These are phyloP conservation scores for Piloderma croceum DNA, from an alignment of 768 basidiomycete genomes.

Conservation along the genomic window DNA sequence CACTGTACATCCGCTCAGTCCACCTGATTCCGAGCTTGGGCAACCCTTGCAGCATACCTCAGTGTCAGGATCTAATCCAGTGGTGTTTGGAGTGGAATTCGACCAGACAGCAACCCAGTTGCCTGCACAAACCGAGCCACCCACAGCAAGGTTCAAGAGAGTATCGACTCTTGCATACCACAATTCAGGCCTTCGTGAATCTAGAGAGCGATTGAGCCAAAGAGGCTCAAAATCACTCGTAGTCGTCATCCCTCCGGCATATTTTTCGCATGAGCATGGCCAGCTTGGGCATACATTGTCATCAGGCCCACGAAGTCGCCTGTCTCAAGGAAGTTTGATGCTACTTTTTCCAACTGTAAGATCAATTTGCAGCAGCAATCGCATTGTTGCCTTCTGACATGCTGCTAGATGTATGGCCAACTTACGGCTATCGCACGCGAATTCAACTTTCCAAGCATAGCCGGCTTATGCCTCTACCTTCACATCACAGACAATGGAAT, in stretches of 20 bases:
- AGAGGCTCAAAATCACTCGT: slow-evolving; percentile 48
- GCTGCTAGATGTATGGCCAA: slow-evolving; percentile 64
- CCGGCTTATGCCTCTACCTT: slow-evolving; percentile 76
- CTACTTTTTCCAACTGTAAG: slow-evolving; percentile 69
- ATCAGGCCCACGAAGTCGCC: slow-evolving; percentile 51
- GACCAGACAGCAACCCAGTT: slow-evolving; percentile 17
- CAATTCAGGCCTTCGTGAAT: slow-evolving; percentile 39
- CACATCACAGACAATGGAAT: slow-evolving; percentile 54
- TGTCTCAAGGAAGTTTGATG: slow-evolving; percentile 68
- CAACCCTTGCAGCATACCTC: slow-evolving; percentile 8
- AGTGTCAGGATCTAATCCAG: slow-evolving; percentile 2
- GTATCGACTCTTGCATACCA: slow-evolving; percentile 53
- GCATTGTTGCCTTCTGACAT: slow-evolving; percentile 2
- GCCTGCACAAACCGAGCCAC: slow-evolving; percentile 7
- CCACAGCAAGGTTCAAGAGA: slow-evolving; percentile 35
- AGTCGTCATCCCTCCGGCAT: slow-evolving; percentile 59
- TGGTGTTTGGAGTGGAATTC: slow-evolving; percentile 1
- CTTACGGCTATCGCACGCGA: slow-evolving; percentile 74
- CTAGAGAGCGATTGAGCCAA: slow-evolving; percentile 37
- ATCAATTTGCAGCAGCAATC: slow-evolving; percentile 6
- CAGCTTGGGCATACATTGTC: slow-evolving; percentile 54
- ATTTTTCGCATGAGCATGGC: slow-evolving; percentile 54
- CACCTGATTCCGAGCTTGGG: slow-evolving; percentile 33
- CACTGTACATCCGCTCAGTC: slow-evolving; percentile 28
- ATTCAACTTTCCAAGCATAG: slow-evolving; percentile 72